Evolutionary conservation across 2,329 filamentous ascomycete species (phyloP).

Genomic region (Phaeoacremonium minimum): DNA sequence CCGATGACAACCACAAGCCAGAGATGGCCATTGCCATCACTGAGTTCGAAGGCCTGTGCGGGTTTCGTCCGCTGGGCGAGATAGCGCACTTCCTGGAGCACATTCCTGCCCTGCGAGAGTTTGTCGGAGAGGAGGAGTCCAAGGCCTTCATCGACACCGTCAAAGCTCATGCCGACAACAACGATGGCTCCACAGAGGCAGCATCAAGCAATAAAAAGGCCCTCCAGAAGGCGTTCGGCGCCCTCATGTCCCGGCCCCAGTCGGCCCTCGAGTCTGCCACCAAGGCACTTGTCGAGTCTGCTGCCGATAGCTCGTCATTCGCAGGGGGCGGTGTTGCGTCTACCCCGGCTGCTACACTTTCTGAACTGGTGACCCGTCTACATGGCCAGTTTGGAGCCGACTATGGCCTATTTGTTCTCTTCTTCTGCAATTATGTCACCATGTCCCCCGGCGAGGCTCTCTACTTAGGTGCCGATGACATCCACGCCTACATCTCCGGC

Average conservation of each 20-base stretch:
- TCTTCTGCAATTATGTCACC: constrained; percentile 95
- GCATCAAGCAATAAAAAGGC: constrained; percentile 67
- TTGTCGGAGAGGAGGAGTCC: constrained; percentile 64
- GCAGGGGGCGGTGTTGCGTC: constrained; percentile 67
- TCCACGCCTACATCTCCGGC: constrained; percentile 88
- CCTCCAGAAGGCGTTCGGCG: constrained; percentile 69
- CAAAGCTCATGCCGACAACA: constrained; percentile 33
- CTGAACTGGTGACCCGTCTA: constrained; percentile 72
- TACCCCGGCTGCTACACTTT: constrained; percentile 64
- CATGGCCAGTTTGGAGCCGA: constrained; percentile 83
- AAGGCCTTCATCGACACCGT: constrained; percentile 51
- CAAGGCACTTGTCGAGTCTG: constrained; percentile 66
- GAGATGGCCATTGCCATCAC: constrained; percentile 99
- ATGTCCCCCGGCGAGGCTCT: constrained; percentile 87
- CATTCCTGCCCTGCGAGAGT: constrained; percentile 51
- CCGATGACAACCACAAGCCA: constrained; percentile 98
- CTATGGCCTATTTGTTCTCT: constrained; percentile 89
- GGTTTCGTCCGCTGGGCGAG: constrained; percentile 84
- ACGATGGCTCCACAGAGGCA: constrained; percentile 26
- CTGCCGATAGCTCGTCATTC: constrained; percentile 68
- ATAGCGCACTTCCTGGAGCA: constrained; percentile 76
- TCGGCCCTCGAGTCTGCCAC: constrained; percentile 61
- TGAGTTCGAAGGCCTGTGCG: constrained; percentile 91
- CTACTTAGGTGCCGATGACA: constrained; percentile 94
- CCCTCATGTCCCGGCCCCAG: constrained; percentile 73